Percentiles rank a stretch among this genome's conserved stretches.
Conservation (phyloP, 2,329 filamentous ascomycete genomes). For the Eurotiales sp. region DNA sequence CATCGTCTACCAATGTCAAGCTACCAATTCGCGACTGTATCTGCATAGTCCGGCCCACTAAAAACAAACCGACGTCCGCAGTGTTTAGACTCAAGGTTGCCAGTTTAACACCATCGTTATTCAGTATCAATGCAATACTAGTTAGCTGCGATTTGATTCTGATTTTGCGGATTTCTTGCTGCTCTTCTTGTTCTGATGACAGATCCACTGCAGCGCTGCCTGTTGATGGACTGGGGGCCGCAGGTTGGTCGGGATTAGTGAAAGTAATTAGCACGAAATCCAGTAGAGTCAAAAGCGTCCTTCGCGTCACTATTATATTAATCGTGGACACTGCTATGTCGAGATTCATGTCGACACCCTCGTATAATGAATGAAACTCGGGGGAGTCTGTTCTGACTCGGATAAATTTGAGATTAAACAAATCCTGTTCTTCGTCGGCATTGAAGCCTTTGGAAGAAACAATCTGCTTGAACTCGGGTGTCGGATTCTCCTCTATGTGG, state of each 20-base stretch:
- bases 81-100: conserved; percentile 91
- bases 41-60: conserved; percentile 81
- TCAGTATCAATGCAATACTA: conserved; percentile 88
- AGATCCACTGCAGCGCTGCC: conserved; percentile 28
- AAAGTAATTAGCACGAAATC: conserved; percentile 96
- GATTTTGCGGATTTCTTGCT: conserved; percentile 64
- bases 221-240: conserved; percentile 27
- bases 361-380: conserved; percentile 86
- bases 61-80: conserved; percentile 84
- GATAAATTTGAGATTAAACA: conserved; percentile 84
- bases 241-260: conserved; percentile 58
- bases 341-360: conserved; percentile 90
- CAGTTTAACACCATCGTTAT: conserved; percentile 93
- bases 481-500: conserved; percentile 80
- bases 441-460: conserved; percentile 80
- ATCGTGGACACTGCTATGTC: conserved; percentile 91
- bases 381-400: conserved; percentile 88
- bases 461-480: conserved; percentile 92
- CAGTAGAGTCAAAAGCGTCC: conserved; percentile 83
- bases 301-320: conserved; percentile 89
- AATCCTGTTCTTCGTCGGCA: conserved; percentile 68
- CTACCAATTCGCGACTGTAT: conserved; percentile 84
- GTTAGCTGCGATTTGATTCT: conserved; percentile 91
- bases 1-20: conserved; percentile 83
- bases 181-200: conserved; percentile 23